Base-by-base conservation (phyloP, 768 basidiomycete species). In the Coprinellus micaceus region DNA sequence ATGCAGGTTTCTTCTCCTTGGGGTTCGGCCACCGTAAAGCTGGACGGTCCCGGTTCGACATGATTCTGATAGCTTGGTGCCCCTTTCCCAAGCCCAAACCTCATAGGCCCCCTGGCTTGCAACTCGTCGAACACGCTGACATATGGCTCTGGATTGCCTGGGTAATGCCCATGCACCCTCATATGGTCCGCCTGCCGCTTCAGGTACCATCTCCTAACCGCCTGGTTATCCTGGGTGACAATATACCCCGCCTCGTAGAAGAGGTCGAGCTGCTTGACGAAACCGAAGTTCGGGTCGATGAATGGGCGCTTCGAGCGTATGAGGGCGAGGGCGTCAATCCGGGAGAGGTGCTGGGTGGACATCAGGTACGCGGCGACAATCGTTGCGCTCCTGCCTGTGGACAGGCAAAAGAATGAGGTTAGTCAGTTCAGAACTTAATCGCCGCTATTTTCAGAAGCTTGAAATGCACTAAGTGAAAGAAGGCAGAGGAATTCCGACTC, bases 351-450 rank as follows among this genome's bases (percentile, higher is more conserved):
- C 59, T 77, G 75, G 3, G 81, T 80, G 63, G 88, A 82, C 91
- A 97, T 95, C 44, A 97, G 74, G 65, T 93, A 97, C 3, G 94
- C 94, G 2, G 91, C 86, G 6, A 89, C 87, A 46, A 96, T 85
- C 2, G 91, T 88, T 6, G 87, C 85, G 60, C 91, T 94, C 22
- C 94, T 83, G 64, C 89, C 89, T 92, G 48, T 44, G 17, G 39
- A 15, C 45, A 44, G 44, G 5, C 12, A 28, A 59, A 39, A 56
- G 36, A 13, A 52, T 50, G 45, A 4, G 29, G 28, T 45, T 60
- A 39, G 19, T 15, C 46, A 22, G 24, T 46, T 50, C n/a, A n/a
- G n/a, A n/a, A n/a, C n/a, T n/a, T n/a, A n/a, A n/a, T n/a, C n/a
- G n/a, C n/a, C n/a, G n/a, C n/a, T n/a, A n/a, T n/a, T n/a, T n/a